Evolutionary conservation across 2,329 filamentous ascomycete species (phyloP).

Genomic region (Talaromyces sp.): DNA sequence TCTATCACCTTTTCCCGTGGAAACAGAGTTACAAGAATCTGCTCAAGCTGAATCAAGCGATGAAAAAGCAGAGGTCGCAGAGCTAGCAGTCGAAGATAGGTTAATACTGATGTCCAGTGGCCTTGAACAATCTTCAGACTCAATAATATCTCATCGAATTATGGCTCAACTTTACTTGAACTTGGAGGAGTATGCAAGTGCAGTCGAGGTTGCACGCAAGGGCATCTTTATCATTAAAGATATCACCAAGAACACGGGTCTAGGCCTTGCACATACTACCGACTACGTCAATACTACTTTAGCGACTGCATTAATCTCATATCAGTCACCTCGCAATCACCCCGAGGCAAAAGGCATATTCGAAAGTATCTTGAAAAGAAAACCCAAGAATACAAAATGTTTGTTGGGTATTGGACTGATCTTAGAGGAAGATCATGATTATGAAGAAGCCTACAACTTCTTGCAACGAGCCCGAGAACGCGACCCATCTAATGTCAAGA

Average conservation of each 20-base stretch:
- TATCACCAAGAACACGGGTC: slow-evolving; percentile 64
- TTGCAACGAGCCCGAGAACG: slow-evolving; percentile 70
- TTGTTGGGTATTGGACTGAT: slow-evolving; percentile 89
- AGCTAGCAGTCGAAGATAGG: slow-evolving; percentile 71
- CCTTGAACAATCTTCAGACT: slow-evolving; percentile 60
- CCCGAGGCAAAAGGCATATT: slow-evolving; percentile 84
- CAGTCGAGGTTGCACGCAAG: slow-evolving; percentile 74
- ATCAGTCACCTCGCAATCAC: slow-evolving; percentile 86
- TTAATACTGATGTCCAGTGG: slow-evolving; percentile 77
- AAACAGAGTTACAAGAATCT: slow-evolving; percentile 46
- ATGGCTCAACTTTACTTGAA: slow-evolving; percentile 79
- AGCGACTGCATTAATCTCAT: slow-evolving; percentile 82
- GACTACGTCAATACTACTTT: slow-evolving; percentile 75
- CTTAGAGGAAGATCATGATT: slow-evolving; percentile 89
- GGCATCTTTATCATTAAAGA: slow-evolving; percentile 60
- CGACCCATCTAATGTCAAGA: slow-evolving; percentile 69
- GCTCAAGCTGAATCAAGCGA: slow-evolving; percentile 49
- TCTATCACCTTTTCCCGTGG: slow-evolving; percentile 72
- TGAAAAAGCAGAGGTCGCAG: slow-evolving; percentile 27
- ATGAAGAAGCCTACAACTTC: slow-evolving; percentile 74
- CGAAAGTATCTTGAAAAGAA: slow-evolving; percentile 71
- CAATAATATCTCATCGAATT: slow-evolving; percentile 76
- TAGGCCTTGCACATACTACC: slow-evolving; percentile 64
- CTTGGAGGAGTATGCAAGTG: slow-evolving; percentile 79
- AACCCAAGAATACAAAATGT: slow-evolving; percentile 72